A percentile compares a stretch with the other conserved stretches of the same genome.
These are phyloP conservation scores for Sporisorium graminicola DNA, from an alignment of 1,284 basidiomycete species.

Conservation along the genomic window DNA sequence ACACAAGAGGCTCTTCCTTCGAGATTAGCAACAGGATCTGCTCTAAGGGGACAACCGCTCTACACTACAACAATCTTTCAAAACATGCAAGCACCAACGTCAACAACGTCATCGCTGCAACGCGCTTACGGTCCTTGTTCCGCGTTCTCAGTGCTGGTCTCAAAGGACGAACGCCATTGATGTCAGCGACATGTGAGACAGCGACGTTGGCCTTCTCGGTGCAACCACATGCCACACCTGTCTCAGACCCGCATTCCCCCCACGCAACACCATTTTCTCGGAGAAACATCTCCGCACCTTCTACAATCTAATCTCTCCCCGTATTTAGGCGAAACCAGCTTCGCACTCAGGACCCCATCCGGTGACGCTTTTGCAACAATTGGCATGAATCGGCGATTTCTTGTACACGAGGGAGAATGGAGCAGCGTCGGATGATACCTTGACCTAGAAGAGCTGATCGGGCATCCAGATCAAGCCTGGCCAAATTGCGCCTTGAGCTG, in stretches of 20 bases:
- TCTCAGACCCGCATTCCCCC: constrained; percentile 6
- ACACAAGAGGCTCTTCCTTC: too few species aligned
- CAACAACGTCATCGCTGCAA: neutral
- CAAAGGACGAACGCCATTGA: too few species aligned
- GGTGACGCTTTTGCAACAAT: neutral
- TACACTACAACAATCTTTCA: too few species aligned
- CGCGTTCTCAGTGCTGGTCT: too few species aligned
- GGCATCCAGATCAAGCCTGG: constrained; percentile 40
- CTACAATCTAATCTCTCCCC: neutral
- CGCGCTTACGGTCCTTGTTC: too few species aligned
- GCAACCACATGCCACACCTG: neutral
- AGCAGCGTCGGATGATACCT: neutral
- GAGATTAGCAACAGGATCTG: too few species aligned
- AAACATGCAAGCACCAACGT: neutral
- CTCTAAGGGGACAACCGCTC: too few species aligned
- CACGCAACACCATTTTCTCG: neutral
- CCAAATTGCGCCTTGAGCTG: constrained; percentile 72
- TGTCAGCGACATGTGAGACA: too few species aligned
- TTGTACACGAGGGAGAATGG: neutral
- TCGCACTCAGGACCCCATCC: neutral
- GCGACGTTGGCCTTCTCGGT: neutral
- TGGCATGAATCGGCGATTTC: neutral
- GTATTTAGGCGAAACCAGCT: too few species aligned
- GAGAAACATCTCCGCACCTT: neutral
- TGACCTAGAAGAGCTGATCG: neutral